Evolutionary conservation across 2,329 filamentous ascomycete genomes (phyloP), one percentile per base, ranked within the genome.

Genomic region (Fusarium setosum): DNA sequence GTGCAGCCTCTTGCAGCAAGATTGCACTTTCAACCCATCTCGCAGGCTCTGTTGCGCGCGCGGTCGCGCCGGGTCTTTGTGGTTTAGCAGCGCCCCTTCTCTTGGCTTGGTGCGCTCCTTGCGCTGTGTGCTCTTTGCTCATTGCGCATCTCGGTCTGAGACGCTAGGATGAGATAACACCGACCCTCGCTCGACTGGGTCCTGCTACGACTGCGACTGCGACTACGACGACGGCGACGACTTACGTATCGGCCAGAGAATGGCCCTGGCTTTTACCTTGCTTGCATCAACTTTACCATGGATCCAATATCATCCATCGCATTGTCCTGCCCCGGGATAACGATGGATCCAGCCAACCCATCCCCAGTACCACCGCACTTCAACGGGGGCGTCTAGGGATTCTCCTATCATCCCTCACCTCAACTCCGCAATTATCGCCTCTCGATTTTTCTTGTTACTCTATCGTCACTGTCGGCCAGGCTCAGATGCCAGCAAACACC

Each of bases 221-320:
- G 50, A 50, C 38, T 41, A 59, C 40, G 44, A 45, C 50, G 63
- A 67, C 55, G 63, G 63, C 44, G 48, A 44, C 64, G 38, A 53
- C 50, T 18, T 38, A 31, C 31, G 51, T 55, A 67, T 56, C 52
- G 48, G 52, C 35, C 62, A 58, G 37, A 65, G 21, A 59, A 59
- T n/a, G 60, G 61, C 49, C 64, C 32, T 62, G 51, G 60, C 60
- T 60, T 56, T 56, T 31, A 48, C 57, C 64, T 68, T 56, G 26
- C 52, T 68, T 62, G 64, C 64, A 58, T 67, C 64, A 61, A 58
- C 47, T 54, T 48, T 61, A 37, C 55, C 44, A 41, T 31, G 38
- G 41, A 44, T 18, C n/a, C 44, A 20, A n/a, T 20, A 26, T n/a
- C 15, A 26, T 49, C 40, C 44, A 65, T 53, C 26, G 9, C 42